phyloP scores from a whole-genome alignment of 257 asterid genomes.

The Scutellaria baicalensis region DNA sequence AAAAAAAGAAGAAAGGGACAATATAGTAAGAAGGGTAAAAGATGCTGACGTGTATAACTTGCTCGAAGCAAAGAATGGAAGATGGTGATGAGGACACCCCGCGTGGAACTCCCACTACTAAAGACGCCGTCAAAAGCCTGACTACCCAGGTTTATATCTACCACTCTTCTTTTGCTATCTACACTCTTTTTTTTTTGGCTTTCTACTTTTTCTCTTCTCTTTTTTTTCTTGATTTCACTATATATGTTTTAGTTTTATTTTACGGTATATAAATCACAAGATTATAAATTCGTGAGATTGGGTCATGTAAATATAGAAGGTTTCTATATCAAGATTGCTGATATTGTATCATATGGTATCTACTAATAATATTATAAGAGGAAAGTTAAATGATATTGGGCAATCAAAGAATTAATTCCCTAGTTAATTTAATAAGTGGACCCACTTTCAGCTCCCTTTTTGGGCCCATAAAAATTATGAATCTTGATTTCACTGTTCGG shows the following conservation, averaged over 20 bases:
- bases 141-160: conserved; percentile 66
- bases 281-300: no score
- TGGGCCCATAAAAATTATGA: conserved; percentile 21
- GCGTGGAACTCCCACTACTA: conserved; percentile 86
- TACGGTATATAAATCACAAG: no score
- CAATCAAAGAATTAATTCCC: no score
- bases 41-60: conserved; percentile 99
- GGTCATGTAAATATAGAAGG: no score
- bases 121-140: conserved; percentile 99
- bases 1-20: neutral
- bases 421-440: conserved; percentile 1
- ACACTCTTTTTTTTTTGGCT: neutral
- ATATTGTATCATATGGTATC: no score
- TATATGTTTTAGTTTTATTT: neutral
- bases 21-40: neutral
- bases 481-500: conserved; percentile 11
- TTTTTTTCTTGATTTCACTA: conserved; percentile 7
- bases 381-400: no score
- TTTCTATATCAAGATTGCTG: no score
- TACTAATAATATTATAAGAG: no score
- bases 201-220: conserved; percentile 3
- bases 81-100: conserved; percentile 62
- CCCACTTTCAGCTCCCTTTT: conserved; percentile 16
- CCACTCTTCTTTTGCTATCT: neutral
- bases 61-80: conserved; percentile 74